Conservation (phyloP, 208 protist genomes). For the Leishmania lainsoni region DNA sequence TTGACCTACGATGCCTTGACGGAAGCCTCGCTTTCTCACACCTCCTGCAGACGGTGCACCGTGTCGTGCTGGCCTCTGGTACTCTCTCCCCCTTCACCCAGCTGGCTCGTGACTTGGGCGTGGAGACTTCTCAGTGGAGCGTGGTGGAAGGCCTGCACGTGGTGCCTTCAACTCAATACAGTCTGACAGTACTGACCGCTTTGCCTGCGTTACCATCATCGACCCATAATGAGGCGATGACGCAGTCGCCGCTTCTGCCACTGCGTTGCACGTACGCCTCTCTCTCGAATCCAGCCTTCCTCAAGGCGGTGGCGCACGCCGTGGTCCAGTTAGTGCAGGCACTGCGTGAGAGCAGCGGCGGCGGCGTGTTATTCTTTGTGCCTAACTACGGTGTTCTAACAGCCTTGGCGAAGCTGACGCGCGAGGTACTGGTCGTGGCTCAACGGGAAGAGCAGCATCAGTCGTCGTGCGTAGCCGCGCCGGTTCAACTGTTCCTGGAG, state of each 20-base stretch:
- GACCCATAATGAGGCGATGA: neutral
- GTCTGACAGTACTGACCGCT: slow-evolving; percentile 39
- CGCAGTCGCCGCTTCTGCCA: slow-evolving; percentile 3
- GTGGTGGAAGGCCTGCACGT: slow-evolving; percentile 54
- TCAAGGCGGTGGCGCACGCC: slow-evolving; percentile 41
- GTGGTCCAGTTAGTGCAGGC: slow-evolving; percentile 51
- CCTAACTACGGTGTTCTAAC: slow-evolving; percentile 74
- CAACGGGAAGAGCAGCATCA: neutral
- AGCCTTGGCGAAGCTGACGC: slow-evolving; percentile 26
- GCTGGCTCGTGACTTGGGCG: slow-evolving; percentile 75
- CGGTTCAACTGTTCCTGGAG: slow-evolving; percentile 32
- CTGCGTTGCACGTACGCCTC: slow-evolving; percentile 70
- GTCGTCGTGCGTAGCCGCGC: neutral
- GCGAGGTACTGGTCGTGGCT: slow-evolving; percentile 15
- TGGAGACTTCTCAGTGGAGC: slow-evolving; percentile 31
- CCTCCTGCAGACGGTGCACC: slow-evolving; percentile 50
- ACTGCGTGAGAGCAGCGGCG: slow-evolving; percentile 29
- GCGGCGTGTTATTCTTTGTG: slow-evolving; percentile 95
- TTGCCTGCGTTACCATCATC: neutral
- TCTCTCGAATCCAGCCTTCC: slow-evolving; percentile 44
- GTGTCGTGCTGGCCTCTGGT: slow-evolving; percentile 94
- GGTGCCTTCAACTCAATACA: slow-evolving; percentile 41
- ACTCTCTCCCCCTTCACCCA: slow-evolving; percentile 92
- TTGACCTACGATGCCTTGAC: slow-evolving; percentile 72
- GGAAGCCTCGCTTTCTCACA: slow-evolving; percentile 74